Base-by-base conservation (phyloP, 2,329 filamentous ascomycete genomes). In the Madurella fahalii region DNA sequence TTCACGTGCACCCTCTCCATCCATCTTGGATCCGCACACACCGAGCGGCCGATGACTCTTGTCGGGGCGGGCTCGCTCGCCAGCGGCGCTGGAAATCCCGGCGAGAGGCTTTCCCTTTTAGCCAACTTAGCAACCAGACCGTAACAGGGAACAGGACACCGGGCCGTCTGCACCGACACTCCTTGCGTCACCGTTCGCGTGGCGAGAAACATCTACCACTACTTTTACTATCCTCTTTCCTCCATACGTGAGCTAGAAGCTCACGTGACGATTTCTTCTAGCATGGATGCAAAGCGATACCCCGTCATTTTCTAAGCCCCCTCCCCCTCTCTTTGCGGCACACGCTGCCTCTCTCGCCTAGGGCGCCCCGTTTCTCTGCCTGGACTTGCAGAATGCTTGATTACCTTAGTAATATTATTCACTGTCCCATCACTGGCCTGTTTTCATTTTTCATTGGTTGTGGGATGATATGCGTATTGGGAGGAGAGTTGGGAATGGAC, bases 221-320 rank as follows among this genome's bases (percentile, higher is more conserved):
- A 37, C 34, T 37, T 37, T 37, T 5, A 2, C 11, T 37, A 37
- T 11, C 11, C 13, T 37, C 25, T 45, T 46, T 52, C 40, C 37
- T 41, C 48, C n/a, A 40, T 25, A 34, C 47, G 39, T n/a, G 20
- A 48, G 37, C 34, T 48, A 17, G 46, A 48, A 16, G 46, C 32
- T 25, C 25, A 25, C 25, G 25, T 25, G 25, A 25, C 25, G 25
- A 25, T 25, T 25, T 25, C 48, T 41, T 48, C 41, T 40, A 53
- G 51, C 49, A 50, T 56, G 53, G 57, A 59, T 56, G 54, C 57
- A 56, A 55, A 58, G 50, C 57, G 57, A 59, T 59, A 59, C 57
- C 57, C 57, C 52, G 31, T 47, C 30, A 45, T 47, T 47, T 52
- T 51, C 40, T 46, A 32, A 16, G n/a, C n/a, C n/a, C n/a, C n/a